Conservation (phyloP, 2,329 filamentous ascomycete species). For the Penicillium sclerotigenum region DNA sequence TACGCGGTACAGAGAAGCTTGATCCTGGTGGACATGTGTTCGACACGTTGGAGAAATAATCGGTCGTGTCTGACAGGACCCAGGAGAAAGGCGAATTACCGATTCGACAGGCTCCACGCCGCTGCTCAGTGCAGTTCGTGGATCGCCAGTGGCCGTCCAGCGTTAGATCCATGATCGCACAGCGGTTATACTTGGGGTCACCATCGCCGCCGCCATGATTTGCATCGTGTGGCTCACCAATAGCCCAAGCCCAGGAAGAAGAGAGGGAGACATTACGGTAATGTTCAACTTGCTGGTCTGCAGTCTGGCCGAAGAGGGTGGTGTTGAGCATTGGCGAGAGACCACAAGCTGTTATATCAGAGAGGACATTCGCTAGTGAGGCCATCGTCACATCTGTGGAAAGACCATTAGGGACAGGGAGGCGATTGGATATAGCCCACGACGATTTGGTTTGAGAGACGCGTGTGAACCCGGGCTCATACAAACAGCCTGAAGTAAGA, state of each 20-base stretch:
- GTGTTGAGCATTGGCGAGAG: constrained; percentile 59
- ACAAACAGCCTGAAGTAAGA: constrained; percentile 55
- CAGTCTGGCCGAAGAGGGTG: constrained; percentile 53
- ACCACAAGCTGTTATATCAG: constrained; percentile 54
- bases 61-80: constrained; percentile 47
- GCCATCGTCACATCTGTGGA: constrained; percentile 27
- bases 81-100: constrained; percentile 55
- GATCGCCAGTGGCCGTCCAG: constrained; percentile 57
- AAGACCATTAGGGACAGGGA: constrained; percentile 29
- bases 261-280: constrained; percentile 53
- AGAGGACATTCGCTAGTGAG: constrained; percentile 34
- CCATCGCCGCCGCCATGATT: constrained; percentile 30
- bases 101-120: constrained; percentile 57
- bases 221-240: constrained; percentile 53
- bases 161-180: constrained; percentile 53
- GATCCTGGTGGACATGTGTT: constrained; percentile 49
- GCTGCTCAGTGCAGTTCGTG: constrained; percentile 52
- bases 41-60: constrained; percentile 46
- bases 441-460: constrained; percentile 52
- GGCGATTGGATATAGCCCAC: constrained; percentile 45
- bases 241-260: constrained; percentile 60
- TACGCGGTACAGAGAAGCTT: constrained; percentile 58
- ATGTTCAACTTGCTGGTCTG: constrained; percentile 43
- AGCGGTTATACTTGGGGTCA: constrained; percentile 46
- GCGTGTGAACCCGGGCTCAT: constrained; percentile 40